Evolutionary conservation across 2,329 filamentous ascomycete species (phyloP), one percentile per base, ranked within the genome.

Genomic region (Aschersonia sp.): DNA sequence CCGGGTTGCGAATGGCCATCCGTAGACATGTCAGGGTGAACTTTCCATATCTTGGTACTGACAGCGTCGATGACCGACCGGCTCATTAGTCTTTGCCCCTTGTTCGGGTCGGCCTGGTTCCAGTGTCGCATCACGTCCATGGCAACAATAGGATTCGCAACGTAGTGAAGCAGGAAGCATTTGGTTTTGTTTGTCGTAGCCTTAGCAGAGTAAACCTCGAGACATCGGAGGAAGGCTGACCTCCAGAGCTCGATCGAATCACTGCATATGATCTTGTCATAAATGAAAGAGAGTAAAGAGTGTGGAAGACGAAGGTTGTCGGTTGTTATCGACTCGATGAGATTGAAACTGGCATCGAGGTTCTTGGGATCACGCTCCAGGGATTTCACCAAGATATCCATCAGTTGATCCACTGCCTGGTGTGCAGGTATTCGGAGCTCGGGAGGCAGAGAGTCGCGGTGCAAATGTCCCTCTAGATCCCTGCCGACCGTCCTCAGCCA

Each of bases 71-170:
- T 89, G 66, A 98, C 81, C 45, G 78, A 72, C 60, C 83, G 84
- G 61, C 98, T 89, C 66, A 97, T 85, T 28, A 98, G 70, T 49
- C 81, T 83, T 10, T 80, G 84, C 3, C 74, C 75, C 40, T 74
- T 71, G 41, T 69, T 65, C 48, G 71, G 72, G 31, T 77, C 74
- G 41, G 70, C 67, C 51, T 69, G 72, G 63, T 79, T 74, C 74
- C 87, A 92, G 50, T 85, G 83, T 30, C 84, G 80, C 78, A 92
- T 91, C 40, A 95, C 83, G 65, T 98, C 92, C 85, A 91, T 95
- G 3, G 91, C 89, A 48, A 99, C 78, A 40, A 97, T 94, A 0
- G 92, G 94, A 58, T 97, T 98, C 54, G 96, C 86, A 32, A 98
- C 76, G 61, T 95, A 82, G 61, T 88, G 88, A 60, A 98, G 81